Evolutionary conservation across 306 rosid genomes (phyloP).

Genomic region (Hippophae tibetana): DNA sequence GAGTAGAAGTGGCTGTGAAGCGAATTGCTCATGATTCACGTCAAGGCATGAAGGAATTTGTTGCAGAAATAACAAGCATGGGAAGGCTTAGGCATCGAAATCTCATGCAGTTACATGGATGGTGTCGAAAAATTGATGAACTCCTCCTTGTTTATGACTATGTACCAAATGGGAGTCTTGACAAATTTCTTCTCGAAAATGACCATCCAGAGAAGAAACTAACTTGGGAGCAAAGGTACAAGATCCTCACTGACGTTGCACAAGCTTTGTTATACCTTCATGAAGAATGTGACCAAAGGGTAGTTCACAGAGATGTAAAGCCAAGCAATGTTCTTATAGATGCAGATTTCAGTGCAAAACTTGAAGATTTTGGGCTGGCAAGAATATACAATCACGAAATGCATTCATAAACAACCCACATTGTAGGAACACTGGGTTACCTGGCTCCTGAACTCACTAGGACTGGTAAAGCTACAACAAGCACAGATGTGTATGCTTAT

Average conservation of each 20-base stretch:
- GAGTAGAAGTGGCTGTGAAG: constrained; percentile 28
- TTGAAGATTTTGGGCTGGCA: constrained; percentile 30
- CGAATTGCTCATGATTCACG: constrained; percentile 19
- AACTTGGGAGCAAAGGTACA: constrained; percentile 17
- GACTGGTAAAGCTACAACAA: constrained; percentile 25
- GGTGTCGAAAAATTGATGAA: constrained; percentile 28
- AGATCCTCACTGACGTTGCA: constrained; percentile 28
- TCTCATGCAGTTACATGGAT: constrained; percentile 30
- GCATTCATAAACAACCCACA: constrained; percentile 18
- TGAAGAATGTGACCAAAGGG: constrained; percentile 29
- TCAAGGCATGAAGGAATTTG: constrained; percentile 33
- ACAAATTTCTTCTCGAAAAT: constrained; percentile 22
- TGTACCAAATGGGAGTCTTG: constrained; percentile 30
- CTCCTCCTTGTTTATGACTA: constrained; percentile 28
- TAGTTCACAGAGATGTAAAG: constrained; percentile 35
- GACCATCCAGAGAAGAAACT: constrained; percentile 16
- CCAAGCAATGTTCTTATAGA: constrained; percentile 29
- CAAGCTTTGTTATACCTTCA: constrained; percentile 27
- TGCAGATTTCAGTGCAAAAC: constrained; percentile 23
- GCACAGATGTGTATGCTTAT: constrained; percentile 26
- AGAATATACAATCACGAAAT: constrained; percentile 24
- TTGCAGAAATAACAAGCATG: constrained; percentile 29
- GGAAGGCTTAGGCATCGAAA: constrained; percentile 25
- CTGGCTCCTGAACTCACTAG: constrained; percentile 32
- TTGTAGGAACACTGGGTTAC: constrained; percentile 30